These are phyloP conservation scores for Diaporthe vaccinii DNA, from an alignment of 2,329 filamentous ascomycete species.

Conservation along the genomic window DNA sequence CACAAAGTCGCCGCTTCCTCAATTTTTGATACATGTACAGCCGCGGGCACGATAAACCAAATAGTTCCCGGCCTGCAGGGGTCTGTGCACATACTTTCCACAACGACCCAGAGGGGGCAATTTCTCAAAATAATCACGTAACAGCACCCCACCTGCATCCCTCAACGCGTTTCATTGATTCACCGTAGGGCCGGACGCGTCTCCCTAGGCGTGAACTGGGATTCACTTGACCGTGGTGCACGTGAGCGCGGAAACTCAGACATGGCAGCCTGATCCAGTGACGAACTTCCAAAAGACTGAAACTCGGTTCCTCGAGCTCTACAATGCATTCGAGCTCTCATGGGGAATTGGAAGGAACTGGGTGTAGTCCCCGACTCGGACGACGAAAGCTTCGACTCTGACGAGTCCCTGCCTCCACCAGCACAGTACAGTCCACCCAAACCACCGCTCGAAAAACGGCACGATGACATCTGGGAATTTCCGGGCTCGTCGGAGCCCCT, in stretches of 20 bases:
- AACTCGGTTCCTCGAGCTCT: slow-evolving; percentile 14
- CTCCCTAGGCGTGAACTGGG: neutral
- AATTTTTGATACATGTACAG: neutral
- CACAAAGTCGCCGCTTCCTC: slow-evolving; percentile 19
- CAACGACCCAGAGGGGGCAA: neutral
- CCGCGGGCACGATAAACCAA: neutral
- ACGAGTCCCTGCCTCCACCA: slow-evolving; percentile 47
- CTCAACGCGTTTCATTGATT: slow-evolving; percentile 6
- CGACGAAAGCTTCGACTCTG: slow-evolving; percentile 56
- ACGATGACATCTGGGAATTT: slow-evolving; percentile 49
- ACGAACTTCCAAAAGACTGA: neutral
- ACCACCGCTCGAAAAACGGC: slow-evolving; percentile 12
- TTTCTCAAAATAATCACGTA: neutral
- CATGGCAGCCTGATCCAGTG: neutral
- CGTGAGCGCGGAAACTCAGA: neutral
- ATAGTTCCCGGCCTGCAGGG: neutral
- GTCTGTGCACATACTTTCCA: neutral
- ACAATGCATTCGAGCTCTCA: slow-evolving; percentile 45
- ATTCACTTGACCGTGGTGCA: neutral
- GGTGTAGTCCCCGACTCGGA: slow-evolving; percentile 61
- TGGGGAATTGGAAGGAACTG: slow-evolving; percentile 60
- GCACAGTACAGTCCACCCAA: slow-evolving; percentile 33
- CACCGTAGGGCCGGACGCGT: slow-evolving; percentile 5
- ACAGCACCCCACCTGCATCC: slow-evolving; percentile 2
- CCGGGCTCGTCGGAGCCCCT: slow-evolving; percentile 47